Percentiles rank a stretch among this genome's conserved stretches.
phyloP scores from a whole-genome alignment of 257 asterid genomes.

The Lithospermum erythrorhizon region DNA sequence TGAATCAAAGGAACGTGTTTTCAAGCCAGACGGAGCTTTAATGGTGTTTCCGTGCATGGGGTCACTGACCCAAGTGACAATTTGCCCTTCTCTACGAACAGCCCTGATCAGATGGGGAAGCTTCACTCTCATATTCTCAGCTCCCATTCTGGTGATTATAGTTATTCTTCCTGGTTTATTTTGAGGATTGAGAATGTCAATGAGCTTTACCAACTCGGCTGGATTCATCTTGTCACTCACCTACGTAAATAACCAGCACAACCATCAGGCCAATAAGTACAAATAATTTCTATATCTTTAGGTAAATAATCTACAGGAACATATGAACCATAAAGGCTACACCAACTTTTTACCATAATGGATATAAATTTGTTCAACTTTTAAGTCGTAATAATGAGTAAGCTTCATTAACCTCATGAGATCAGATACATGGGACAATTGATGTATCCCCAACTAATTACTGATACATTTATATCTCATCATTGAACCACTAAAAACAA shows the following conservation, averaged over 20 bases:
- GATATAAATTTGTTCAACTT: background rate
- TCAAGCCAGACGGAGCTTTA: conserved; percentile 73
- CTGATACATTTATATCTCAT: background rate
- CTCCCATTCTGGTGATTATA: conserved; percentile 64
- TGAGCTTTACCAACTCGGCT: conserved; percentile 52
- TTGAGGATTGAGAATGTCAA: conserved; percentile 58
- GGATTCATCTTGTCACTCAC: conserved; percentile 78
- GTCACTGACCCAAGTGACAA: conserved; percentile 77
- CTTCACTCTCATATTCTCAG: conserved; percentile 69
- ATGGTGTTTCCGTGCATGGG: conserved; percentile 80
- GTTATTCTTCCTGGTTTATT: conserved; percentile 66
- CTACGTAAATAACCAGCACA: conserved; percentile 15
- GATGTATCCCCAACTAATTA: background rate
- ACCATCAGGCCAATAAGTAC: background rate
- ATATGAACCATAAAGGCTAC: background rate
- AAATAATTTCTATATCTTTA: background rate
- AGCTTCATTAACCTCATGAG: too few relatives aligned
- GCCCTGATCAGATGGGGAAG: conserved; percentile 60
- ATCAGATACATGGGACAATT: background rate
- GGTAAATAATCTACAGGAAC: background rate
- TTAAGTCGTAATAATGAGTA: too few relatives aligned
- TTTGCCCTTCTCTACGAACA: conserved; percentile 62
- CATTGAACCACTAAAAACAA: background rate
- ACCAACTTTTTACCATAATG: background rate
- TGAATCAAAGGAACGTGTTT: conserved; percentile 69